phyloP scores from a whole-genome alignment of 352 stramenopile genomes.

The Phytophthora megakarya region DNA sequence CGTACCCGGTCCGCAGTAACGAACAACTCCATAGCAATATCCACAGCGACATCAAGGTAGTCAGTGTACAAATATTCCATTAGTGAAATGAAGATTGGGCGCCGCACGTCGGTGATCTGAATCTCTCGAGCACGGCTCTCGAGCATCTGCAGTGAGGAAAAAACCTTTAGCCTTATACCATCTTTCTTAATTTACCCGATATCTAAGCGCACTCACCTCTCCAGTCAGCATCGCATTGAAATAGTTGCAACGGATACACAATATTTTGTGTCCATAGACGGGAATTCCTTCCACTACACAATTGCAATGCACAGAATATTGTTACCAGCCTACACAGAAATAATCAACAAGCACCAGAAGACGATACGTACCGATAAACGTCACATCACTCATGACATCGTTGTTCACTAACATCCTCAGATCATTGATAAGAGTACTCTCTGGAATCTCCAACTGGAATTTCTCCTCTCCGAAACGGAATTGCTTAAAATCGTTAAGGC shows the following conservation, averaged over 20 bases:
- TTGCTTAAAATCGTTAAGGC: conserved; percentile 96
- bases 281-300: conserved; percentile 80
- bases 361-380: conserved; percentile 70
- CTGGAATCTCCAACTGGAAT: conserved; percentile 85
- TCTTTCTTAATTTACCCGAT: neutral
- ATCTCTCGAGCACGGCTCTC: conserved; percentile 90
- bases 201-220: conserved; percentile 41
- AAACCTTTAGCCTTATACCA: conserved; percentile 1
- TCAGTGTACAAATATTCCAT: conserved; percentile 97
- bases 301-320: neutral
- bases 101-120: conserved; percentile 91
- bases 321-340: neutral
- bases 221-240: conserved; percentile 92
- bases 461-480: conserved; percentile 87
- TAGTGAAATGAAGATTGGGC: conserved; percentile 93
- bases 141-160: conserved; percentile 76
- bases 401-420: conserved; percentile 81
- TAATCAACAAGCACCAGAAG: neutral
- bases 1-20: conserved; percentile 89
- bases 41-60: conserved; percentile 90
- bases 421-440: conserved; percentile 79
- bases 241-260: conserved; percentile 94
- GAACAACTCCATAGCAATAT: conserved; percentile 95
- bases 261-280: conserved; percentile 91
- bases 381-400: conserved; percentile 89